Base-by-base conservation (phyloP, 495 filamentous ascomycete species). In the Penicillium soppii region DNA sequence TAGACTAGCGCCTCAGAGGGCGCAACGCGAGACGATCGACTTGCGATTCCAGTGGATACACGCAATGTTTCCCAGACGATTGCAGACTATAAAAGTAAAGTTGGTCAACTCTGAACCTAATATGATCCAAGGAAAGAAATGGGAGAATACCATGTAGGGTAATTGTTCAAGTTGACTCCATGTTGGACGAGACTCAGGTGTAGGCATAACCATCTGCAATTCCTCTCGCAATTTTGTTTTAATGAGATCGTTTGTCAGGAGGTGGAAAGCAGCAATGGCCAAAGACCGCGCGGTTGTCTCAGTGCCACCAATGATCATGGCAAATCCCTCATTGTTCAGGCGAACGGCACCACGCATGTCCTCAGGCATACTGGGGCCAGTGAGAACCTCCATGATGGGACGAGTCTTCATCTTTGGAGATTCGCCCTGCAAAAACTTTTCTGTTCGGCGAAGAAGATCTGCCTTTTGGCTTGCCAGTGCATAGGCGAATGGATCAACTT, bases 41-140 rank as follows among this genome's bases (percentile, higher is more conserved):
- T 62, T 4, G 65, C 53, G 17, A 74, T 59, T 4, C 75, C 71
- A 41, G 69, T 70, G 0, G 67, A 70, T 0, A 81, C 43, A 10
- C 82, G 75, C 5, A 83, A 33, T 1, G 59, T 54, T 50, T 85
- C 82, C 13, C 50, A 55, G 26, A 84, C 63, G 3, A 74, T 58
- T 8, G 61, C 79, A 20, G 53, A 54, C 70, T 76, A 53, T 17
- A 13, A 12, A 1, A 17, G 25, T 30, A 12, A 3, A 22, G n/a
- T 52, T 2, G 27, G n/a, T 30, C n/a, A n/a, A 35, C 36, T 13
- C 23, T 12, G 23, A 27, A 25, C 2, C 65, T 55, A 12, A 35
- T 4, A 10, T n/a, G 8, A 21, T 9, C 36, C 21, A 12, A 32
- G 29, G 5, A 32, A 12, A 7, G 15, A 35, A 36, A 33, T 20